A percentile compares a stretch with the other conserved stretches of the same genome.
Conservation (phyloP, 306 rosid species). For the Cucurbita moschata region DNA sequence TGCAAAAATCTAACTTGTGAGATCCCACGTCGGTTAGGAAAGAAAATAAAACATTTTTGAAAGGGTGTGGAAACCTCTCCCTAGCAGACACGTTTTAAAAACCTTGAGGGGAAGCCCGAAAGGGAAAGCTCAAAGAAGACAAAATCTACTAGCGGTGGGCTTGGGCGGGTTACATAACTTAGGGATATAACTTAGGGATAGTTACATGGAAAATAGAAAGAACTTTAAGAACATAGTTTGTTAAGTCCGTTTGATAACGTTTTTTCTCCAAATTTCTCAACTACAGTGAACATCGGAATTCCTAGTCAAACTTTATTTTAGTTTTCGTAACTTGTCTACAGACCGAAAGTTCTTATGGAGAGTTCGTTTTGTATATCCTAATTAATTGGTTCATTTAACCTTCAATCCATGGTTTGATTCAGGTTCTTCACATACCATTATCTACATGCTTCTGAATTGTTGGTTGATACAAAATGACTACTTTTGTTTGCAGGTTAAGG, state of each 20-base stretch:
- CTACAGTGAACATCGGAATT: not conserved
- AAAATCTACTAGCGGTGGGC: too few relatives aligned
- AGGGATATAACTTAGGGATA: not conserved
- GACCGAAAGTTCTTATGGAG: not conserved
- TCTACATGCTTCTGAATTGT: not conserved
- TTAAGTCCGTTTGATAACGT: too few relatives aligned
- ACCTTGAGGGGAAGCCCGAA: too few relatives aligned
- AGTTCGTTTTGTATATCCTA: not conserved
- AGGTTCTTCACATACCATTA: not conserved
- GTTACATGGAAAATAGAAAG: not conserved
- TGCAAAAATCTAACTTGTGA: not conserved
- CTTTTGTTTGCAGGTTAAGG: slow-evolving; percentile 42
- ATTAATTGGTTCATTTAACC: not conserved
- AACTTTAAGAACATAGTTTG: not conserved
- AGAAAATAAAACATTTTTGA: too few relatives aligned
- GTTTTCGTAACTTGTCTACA: not conserved
- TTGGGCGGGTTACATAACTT: too few relatives aligned
- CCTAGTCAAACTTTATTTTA: not conserved
- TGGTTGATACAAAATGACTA: not conserved
- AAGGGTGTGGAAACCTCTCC: too few relatives aligned
- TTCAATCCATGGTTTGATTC: not conserved
- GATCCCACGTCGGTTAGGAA: too few relatives aligned
- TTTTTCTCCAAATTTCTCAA: not conserved
- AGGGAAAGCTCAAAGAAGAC: too few relatives aligned
- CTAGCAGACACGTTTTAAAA: too few relatives aligned